Percentiles rank a stretch among this genome's conserved stretches.
phyloP scores from a whole-genome alignment of 768 basidiomycete species.

The Pluteus cervinus region DNA sequence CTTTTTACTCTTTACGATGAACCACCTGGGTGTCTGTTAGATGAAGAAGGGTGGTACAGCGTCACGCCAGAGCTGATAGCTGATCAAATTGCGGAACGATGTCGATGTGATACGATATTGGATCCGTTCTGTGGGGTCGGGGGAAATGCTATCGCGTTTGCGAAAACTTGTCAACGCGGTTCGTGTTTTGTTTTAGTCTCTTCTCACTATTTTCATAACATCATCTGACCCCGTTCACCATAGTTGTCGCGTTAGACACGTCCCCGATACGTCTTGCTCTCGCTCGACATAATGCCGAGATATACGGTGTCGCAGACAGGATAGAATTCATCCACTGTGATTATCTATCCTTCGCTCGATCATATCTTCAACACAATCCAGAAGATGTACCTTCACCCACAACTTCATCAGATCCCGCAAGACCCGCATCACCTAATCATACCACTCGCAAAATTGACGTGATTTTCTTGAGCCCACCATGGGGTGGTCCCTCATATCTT shows the following conservation, averaged over 20 bases:
- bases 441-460: conserved; percentile 67
- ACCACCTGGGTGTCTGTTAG: conserved; percentile 72
- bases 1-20: conserved; percentile 75
- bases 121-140: conserved; percentile 99
- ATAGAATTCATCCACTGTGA: conserved; percentile 93
- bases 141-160: conserved; percentile 96
- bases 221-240: not conserved
- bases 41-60: conserved; percentile 97
- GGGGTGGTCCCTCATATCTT: conserved; percentile 85
- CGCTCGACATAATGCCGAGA: conserved; percentile 87
- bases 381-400: conserved; percentile 14
- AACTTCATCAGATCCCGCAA: conserved; percentile 3
- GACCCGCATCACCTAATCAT: no score
- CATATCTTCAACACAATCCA: conserved; percentile 33
- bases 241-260: conserved; percentile 92
- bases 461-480: conserved; percentile 91
- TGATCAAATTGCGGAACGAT: conserved; percentile 86
- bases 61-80: conserved; percentile 95
- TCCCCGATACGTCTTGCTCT: conserved; percentile 81
- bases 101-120: conserved; percentile 76
- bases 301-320: conserved; percentile 91
- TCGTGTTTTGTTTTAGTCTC: conserved; percentile 16
- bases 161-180: conserved; percentile 94
- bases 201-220: conserved; percentile 3
- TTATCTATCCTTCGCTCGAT: conserved; percentile 72